Conservation (phyloP, 1,139 yeast species). For the Candida sp. region DNA sequence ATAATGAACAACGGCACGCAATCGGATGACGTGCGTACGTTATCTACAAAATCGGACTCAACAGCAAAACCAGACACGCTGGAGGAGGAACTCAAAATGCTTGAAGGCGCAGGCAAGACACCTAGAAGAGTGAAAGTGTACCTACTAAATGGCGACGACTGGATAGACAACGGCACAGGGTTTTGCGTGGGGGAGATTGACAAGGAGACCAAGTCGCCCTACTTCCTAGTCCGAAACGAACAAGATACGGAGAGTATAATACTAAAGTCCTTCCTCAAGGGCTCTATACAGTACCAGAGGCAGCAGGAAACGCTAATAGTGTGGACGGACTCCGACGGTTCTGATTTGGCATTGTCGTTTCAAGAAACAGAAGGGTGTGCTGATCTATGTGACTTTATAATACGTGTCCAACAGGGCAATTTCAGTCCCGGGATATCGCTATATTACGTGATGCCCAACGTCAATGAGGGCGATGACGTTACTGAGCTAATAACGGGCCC, state of each 20-base stretch:
- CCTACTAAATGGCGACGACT: constrained; percentile 75
- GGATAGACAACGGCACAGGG: constrained; percentile 97
- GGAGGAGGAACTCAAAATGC: constrained; percentile 5
- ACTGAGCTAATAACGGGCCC: constrained; percentile 87
- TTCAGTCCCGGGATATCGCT: constrained; percentile 73
- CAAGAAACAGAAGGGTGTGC: constrained; percentile 94
- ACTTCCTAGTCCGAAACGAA: constrained; percentile 77
- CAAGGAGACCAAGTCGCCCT: constrained; percentile 48
- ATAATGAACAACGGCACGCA: not conserved
- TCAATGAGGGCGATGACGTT: constrained; percentile 46
- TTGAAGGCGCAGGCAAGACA: constrained; percentile 17
- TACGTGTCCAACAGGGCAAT: constrained; percentile 63
- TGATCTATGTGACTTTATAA: constrained; percentile 78
- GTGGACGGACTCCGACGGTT: constrained; percentile 85
- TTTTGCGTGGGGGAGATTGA: constrained; percentile 77
- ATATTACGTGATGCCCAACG: constrained; percentile 67
- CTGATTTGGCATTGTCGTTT: constrained; percentile 88
- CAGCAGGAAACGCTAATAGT: constrained; percentile 95
- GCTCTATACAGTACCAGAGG: constrained; percentile 83
- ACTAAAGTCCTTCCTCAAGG: constrained; percentile 69
- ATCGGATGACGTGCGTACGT: not conserved
- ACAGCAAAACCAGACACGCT: not conserved
- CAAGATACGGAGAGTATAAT: constrained; percentile 60
- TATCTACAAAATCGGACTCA: not conserved
- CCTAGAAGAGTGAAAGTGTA: constrained; percentile 92